Base-by-base conservation (phyloP, 2,329 filamentous ascomycete species). In the Lecanicillium sp. region DNA sequence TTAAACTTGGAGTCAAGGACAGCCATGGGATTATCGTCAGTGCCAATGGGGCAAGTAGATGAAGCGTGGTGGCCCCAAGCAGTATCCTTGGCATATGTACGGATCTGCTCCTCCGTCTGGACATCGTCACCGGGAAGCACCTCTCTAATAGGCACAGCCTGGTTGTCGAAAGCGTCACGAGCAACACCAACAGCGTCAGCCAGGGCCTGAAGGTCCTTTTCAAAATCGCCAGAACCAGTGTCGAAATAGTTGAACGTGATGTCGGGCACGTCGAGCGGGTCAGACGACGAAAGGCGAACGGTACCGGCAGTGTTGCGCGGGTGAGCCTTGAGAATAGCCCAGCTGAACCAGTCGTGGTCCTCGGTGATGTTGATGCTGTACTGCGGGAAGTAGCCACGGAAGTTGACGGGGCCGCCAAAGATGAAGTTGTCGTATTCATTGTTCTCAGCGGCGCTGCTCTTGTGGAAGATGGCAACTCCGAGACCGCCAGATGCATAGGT, bases 231-330 rank as follows among this genome's bases (percentile, higher is more conserved):
- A 15, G 53, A 59, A 15, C 72, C 71, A 0, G 63, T 61, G 33
- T 69, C 65, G 58, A 75, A 80, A 55, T 70, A 80, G 55, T 77
- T 74, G 62, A 79, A 83, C 35, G 64, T 62, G 46, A 85, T 81
- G 5, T 71, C 55, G 0, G 83, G 82, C 3, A 67, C 62, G 38
- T 84, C 80, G 1, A 74, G 71, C 0, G 82, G 80, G 51, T 85
- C 71, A 0, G 70, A 59, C 0, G 75, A 79, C 13, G 63, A 64
- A 5, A 87, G 70, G 4, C 57, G 68, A 4, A 87, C 80, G 2
- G 68, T 71, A 8, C 83, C 83, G 5, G 70, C 72, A 1, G 51
- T 61, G 43, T 85, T 83, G 37, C 74, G 71, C 0, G 79, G 70
- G 49, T 81, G 78, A 0, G 73, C 70, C 56, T 82, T 80, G 38